Evolutionary conservation across 805 yeast species (phyloP), one percentile per base, ranked within the genome.

Genomic region (Candida sakaeoensis): DNA sequence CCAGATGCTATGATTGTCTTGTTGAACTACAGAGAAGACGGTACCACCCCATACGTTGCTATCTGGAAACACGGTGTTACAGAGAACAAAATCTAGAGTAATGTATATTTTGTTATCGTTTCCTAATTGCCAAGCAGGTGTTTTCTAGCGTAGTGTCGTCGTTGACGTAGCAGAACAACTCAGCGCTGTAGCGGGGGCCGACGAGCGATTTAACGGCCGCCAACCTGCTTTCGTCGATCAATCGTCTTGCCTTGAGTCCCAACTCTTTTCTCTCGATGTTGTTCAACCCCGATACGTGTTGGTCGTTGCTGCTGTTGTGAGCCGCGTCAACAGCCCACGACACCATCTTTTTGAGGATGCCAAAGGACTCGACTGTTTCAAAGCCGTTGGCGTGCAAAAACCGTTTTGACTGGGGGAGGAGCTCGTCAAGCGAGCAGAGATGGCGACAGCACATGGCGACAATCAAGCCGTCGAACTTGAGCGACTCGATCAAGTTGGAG

Each of bases 1-100:
- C 99, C 99, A 70, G 99, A 93, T 74, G 99, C 84, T 57, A 93
- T 93, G 99, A 74, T 93, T 65, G 88, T 89, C 57, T 81, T 93
- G 70, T 85, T 93, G 74, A 93, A 93, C 95, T 93, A 91, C 89
- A 95, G 99, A 77, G 99, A 93, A 79, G 98, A 93, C 68, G 99
- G 99, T 78, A 77, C 82, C 60, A 93, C 99, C 57, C 99, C 99
- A 65, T 93, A 67, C 76, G 93, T 91, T 63, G 88, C 90, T 53
- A 82, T 90, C 84, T 93, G 99, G 99, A 93, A 91, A 79, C 99
- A 93, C 75, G 99, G 99, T 80, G 82, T 86, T 56, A 75, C 68
- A 59, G 87, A 80, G 69, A 80, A 77, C 71, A 93, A 93, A 84
- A 79, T 91, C 79, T 91, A 89, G 28, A 33, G 10, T 37, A 24